These are phyloP conservation scores for Mycena vulgaris DNA, from an alignment of 768 basidiomycete species.

Conservation along the genomic window DNA sequence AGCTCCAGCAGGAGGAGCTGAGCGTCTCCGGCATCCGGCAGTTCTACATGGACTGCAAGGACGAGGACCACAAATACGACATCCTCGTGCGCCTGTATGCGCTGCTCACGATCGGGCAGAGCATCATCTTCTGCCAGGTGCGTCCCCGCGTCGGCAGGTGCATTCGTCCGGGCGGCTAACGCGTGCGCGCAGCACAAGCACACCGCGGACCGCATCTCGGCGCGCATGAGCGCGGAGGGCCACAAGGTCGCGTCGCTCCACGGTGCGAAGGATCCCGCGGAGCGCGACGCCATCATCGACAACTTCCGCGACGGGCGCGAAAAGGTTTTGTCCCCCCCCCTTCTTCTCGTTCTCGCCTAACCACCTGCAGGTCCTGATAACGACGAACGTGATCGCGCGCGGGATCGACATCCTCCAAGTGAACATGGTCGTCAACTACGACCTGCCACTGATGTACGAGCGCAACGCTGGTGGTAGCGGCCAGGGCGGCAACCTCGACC, in stretches of 20 bases:
- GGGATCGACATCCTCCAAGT: constrained; percentile 99
- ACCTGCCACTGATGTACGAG: constrained; percentile 89
- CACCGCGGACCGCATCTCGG: constrained; percentile 93
- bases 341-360: background rate
- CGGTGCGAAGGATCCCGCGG: constrained; percentile 90
- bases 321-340: constrained; percentile 69
- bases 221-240: constrained; percentile 92
- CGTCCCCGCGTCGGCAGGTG: constrained; percentile 41
- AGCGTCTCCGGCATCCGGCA: constrained; percentile 95
- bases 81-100: constrained; percentile 92
- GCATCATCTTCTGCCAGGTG: constrained; percentile 98
- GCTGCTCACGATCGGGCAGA: constrained; percentile 95
- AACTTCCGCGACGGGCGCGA: constrained; percentile 96
- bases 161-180: no score
- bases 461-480: constrained; percentile 66
- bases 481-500: constrained; percentile 45
- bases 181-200: constrained; percentile 84
- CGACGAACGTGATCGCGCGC: constrained; percentile 98
- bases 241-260: constrained; percentile 98
- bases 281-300: constrained; percentile 95
- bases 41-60: constrained; percentile 96
- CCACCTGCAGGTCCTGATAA: constrained; percentile 78
- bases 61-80: constrained; percentile 96
- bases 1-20: constrained; percentile 93
- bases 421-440: constrained; percentile 99